Evolutionary conservation across 83 land plant genomes (phyloP).

Genomic region (Larix sibirica): DNA sequence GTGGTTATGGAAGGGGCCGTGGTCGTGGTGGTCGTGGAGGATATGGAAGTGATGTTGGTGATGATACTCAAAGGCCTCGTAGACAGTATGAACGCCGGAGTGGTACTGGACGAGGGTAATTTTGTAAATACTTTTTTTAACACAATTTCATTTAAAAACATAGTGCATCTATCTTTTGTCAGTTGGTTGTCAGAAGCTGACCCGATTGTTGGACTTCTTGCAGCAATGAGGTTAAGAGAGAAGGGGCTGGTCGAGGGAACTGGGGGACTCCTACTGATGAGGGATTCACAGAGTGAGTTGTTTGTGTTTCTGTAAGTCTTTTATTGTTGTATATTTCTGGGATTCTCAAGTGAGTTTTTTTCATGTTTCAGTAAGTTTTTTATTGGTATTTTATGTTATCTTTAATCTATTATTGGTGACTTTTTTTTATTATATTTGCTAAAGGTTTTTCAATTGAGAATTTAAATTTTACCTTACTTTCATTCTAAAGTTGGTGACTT

Average conservation of each 20-base stretch:
- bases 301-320: neutral
- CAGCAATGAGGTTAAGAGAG: constrained; percentile 60
- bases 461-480: neutral
- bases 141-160: neutral
- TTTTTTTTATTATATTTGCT: neutral
- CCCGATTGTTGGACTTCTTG: neutral
- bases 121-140: neutral
- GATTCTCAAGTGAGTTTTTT: too few relatives aligned
- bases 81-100: constrained; percentile 58
- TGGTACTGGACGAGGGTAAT: constrained; percentile 64
- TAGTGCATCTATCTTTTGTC: neutral
- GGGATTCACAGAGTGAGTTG: constrained; percentile 20
- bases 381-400: neutral
- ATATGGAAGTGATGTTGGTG: constrained; percentile 28
- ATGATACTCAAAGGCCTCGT: constrained; percentile 46
- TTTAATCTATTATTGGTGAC: neutral
- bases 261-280: constrained; percentile 69
- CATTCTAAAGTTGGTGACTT: neutral
- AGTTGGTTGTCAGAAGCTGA: neutral
- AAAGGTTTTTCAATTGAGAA: too few relatives aligned
- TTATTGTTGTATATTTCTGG: neutral
- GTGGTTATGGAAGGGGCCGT: constrained; percentile 37
- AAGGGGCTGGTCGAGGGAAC: constrained; percentile 66
- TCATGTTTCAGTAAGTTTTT: neutral
- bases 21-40: constrained; percentile 39